phyloP scores from a whole-genome alignment of 129 eudicot genomes.

The Mikania micrantha region DNA sequence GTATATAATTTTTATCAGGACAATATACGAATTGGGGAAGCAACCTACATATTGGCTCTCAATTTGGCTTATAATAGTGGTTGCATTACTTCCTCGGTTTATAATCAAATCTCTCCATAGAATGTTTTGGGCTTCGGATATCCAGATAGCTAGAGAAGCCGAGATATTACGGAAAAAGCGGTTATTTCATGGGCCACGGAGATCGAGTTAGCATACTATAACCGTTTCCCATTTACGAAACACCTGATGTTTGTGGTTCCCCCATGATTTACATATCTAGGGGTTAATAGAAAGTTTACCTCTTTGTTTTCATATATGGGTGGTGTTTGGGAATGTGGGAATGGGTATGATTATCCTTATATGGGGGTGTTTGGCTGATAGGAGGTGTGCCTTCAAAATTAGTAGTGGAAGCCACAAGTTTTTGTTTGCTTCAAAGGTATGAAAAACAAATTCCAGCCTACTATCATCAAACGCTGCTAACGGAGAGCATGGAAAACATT shows the following conservation, averaged over 20 bases:
- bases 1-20: constrained; percentile 35
- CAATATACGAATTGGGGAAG: constrained; percentile 66
- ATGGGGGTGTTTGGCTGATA: not conserved
- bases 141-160: constrained; percentile 90
- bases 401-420: not conserved
- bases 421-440: too few relatives aligned
- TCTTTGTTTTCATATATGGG: not conserved
- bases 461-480: not conserved
- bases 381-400: not conserved
- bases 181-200: constrained; percentile 37
- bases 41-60: constrained; percentile 82
- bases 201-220: constrained; percentile 32
- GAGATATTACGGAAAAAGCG: constrained; percentile 58
- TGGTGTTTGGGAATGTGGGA: not conserved
- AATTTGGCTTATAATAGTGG: constrained; percentile 58
- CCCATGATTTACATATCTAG: constrained; percentile 17
- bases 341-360: not conserved
- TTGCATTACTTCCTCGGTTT: constrained; percentile 78
- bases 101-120: constrained; percentile 47
- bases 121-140: constrained; percentile 81
- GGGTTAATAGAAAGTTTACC: constrained; percentile 18
- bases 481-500: not conserved
- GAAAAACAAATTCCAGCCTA: not conserved
- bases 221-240: constrained; percentile 4
- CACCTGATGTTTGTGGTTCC: constrained; percentile 4